These are phyloP conservation scores for Schizophyllum amplum DNA, from an alignment of 1,284 basidiomycete species.

Conservation along the genomic window DNA sequence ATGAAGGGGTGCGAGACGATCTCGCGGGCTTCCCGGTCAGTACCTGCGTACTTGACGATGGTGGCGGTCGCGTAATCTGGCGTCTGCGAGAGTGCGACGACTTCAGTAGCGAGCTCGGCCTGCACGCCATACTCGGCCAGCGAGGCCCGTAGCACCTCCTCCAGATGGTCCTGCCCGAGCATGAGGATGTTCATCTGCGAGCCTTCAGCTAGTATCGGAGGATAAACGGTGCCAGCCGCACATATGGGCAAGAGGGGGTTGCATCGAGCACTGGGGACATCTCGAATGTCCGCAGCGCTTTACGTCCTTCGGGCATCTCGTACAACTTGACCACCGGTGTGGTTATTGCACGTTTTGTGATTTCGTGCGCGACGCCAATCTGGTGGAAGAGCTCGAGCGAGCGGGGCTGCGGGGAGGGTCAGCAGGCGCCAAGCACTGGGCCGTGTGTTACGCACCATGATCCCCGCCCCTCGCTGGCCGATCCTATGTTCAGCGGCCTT, in stretches of 20 bases:
- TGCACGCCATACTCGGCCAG: conserved; percentile 18
- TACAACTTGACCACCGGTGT: conserved; percentile 7
- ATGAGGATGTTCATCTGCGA: conserved; percentile 17
- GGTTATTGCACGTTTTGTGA: conserved; percentile 9
- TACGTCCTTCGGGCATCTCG: conserved; percentile 2
- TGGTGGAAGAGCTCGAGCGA: conserved; percentile 12
- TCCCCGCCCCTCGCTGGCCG: conserved; percentile 13
- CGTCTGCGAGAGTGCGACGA: conserved; percentile 24
- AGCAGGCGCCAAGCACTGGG: neutral
- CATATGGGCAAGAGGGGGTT: conserved; percentile 1
- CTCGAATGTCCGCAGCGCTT: neutral
- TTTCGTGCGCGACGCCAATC: conserved; percentile 10
- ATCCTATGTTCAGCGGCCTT: conserved; percentile 7
- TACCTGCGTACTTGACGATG: conserved; percentile 12
- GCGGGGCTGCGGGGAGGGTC: conserved; percentile 8
- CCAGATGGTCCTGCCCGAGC: conserved; percentile 25
- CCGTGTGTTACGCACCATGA: conserved; percentile 31
- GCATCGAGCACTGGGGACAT: neutral
- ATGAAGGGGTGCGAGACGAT: conserved; percentile 17
- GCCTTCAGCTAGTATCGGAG: neutral
- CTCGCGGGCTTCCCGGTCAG: conserved; percentile 8
- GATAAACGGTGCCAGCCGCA: neutral
- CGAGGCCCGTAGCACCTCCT: conserved; percentile 24
- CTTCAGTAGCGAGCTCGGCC: conserved; percentile 24
- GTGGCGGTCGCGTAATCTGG: conserved; percentile 16